Evolutionary conservation across 2,329 filamentous ascomycete genomes (phyloP).

Genomic region (Penicillium aurantiogriseum): DNA sequence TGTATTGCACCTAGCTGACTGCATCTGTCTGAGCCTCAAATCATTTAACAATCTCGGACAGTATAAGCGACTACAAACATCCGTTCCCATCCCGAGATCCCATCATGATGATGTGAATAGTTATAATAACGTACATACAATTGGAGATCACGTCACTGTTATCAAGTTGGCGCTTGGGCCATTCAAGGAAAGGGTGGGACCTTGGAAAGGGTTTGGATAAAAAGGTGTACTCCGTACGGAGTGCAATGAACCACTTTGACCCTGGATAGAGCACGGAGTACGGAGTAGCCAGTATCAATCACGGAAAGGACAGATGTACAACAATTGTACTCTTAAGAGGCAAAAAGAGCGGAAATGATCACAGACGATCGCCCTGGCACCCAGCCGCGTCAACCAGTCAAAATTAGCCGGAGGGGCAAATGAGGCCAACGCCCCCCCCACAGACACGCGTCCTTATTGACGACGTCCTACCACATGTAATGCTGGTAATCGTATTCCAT

Average conservation of each 20-base stretch:
- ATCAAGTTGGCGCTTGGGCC: constrained; percentile 8
- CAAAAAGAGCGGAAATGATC: constrained; percentile 19
- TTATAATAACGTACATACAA: neutral
- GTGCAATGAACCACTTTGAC: neutral
- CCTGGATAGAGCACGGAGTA: neutral
- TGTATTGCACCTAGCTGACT: neutral
- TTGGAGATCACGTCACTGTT: constrained; percentile 7
- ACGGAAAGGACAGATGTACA: constrained; percentile 8
- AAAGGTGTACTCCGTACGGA: no score
- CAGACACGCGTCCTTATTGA: constrained; percentile 23
- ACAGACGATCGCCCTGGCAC: constrained; percentile 20
- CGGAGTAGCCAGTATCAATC: neutral
- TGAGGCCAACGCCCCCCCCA: constrained; percentile 14
- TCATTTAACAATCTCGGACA: neutral
- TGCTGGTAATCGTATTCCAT: neutral
- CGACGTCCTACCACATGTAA: neutral
- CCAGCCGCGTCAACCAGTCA: constrained; percentile 20
- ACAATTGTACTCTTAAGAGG: neutral
- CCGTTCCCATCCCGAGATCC: neutral
- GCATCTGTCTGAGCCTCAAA: neutral
- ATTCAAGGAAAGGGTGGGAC: neutral
- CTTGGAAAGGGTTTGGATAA: neutral
- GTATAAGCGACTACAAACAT: constrained; percentile 5
- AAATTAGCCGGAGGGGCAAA: constrained; percentile 9
- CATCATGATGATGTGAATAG: constrained; percentile 8